Conservation (phyloP, 371 early-diverging fungal species). For the Encephalitozoon romaleae region DNA sequence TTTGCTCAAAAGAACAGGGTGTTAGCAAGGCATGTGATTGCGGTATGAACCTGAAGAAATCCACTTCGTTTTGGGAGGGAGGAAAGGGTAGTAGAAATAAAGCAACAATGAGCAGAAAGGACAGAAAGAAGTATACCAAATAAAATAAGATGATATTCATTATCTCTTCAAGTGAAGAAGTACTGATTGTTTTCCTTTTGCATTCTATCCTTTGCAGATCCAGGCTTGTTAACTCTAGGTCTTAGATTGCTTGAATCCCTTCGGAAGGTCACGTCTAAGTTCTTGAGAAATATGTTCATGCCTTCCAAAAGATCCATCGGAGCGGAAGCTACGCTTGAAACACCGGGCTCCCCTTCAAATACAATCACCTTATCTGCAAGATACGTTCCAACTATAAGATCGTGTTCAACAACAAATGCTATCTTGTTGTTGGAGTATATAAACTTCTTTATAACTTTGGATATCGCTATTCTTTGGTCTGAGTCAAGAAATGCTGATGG, state of each 20-base stretch:
- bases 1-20: slow-evolving; percentile 74
- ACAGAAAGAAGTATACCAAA: slow-evolving; percentile 63
- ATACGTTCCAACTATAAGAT: slow-evolving; percentile 99
- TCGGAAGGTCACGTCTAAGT: slow-evolving; percentile 92
- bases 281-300: slow-evolving; percentile 92
- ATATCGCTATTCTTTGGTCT: slow-evolving; percentile 95
- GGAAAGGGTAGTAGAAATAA: slow-evolving; percentile 78
- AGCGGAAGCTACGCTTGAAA: slow-evolving; percentile 66
- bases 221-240: slow-evolving; percentile 93
- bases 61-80: slow-evolving; percentile 81
- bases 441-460: slow-evolving; percentile 95
- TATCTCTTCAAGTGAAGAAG: slow-evolving; percentile 69
- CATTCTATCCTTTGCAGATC: slow-evolving; percentile 90
- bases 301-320: slow-evolving; percentile 83
- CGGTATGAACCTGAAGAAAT: slow-evolving; percentile 63
- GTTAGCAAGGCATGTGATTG: slow-evolving; percentile 64
- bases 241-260: slow-evolving; percentile 94
- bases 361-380: slow-evolving; percentile 96
- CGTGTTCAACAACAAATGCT: slow-evolving; percentile 99
- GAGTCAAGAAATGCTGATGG: slow-evolving; percentile 98
- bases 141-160: not conserved
- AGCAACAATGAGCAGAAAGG: slow-evolving; percentile 71
- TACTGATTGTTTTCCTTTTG: slow-evolving; percentile 85
- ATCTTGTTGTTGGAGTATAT: slow-evolving; percentile 90
- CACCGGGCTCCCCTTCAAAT: slow-evolving; percentile 82